Conservation (phyloP, 1,284 basidiomycete genomes). For the Coniophora puteana region DNA sequence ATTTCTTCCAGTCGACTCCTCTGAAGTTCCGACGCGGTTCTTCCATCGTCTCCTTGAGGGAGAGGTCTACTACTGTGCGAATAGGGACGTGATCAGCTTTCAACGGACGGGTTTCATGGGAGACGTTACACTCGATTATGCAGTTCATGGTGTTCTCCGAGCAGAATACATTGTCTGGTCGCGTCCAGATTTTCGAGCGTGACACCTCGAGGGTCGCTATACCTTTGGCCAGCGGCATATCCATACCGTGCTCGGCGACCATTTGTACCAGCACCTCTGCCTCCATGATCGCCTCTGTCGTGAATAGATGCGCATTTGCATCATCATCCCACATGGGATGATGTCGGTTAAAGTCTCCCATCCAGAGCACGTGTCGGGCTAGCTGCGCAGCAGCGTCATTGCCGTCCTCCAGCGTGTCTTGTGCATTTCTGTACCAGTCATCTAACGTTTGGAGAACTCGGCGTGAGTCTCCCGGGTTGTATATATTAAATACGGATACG, state of each 20-base stretch:
- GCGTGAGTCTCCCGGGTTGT: no score
- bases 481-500: constrained; percentile 16
- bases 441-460: no score
- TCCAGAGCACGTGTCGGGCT: background rate
- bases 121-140: constrained; percentile 16
- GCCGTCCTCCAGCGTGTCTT: no score
- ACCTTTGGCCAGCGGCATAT: constrained; percentile 23
- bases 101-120: constrained; percentile 10
- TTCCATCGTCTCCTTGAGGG: background rate
- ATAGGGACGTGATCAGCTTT: constrained; percentile 33
- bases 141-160: constrained; percentile 7
- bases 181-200: constrained; percentile 23
- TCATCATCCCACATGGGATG: constrained; percentile 1
- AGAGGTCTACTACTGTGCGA: constrained; percentile 15
- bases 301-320: background rate
- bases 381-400: no score
- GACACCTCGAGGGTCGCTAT: constrained; percentile 26
- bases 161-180: constrained; percentile 33
- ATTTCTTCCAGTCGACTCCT: constrained; percentile 17
- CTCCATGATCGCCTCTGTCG: background rate
- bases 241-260: constrained; percentile 14
- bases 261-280: constrained; percentile 1
- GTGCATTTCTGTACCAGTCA: no score
- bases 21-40: constrained; percentile 14
- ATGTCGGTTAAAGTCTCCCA: constrained; percentile 4